phyloP scores from a whole-genome alignment of 2,329 filamentous ascomycete species.

The Paecilomyces sp. region DNA sequence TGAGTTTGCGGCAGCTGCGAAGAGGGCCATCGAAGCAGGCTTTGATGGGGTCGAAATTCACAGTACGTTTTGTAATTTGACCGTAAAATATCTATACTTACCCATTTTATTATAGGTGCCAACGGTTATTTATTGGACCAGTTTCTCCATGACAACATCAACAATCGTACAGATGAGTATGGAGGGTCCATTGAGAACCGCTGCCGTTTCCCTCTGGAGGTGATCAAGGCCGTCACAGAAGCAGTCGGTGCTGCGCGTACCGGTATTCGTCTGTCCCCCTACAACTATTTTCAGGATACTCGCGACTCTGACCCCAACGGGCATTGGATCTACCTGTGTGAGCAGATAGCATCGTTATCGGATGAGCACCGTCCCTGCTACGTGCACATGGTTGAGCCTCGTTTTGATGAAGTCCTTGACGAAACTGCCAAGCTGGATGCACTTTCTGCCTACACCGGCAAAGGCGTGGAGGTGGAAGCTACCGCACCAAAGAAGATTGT shows the following conservation, averaged over 20 bases:
- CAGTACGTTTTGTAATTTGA: slow-evolving; percentile 14
- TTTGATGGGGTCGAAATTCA: slow-evolving; percentile 46
- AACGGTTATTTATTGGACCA: slow-evolving; percentile 62
- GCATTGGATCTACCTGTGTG: slow-evolving; percentile 41
- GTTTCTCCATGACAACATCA: slow-evolving; percentile 55
- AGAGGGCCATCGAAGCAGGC: slow-evolving; percentile 39
- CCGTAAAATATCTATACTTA: slow-evolving; percentile 15
- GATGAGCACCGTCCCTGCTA: slow-evolving; percentile 31
- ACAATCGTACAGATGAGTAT: slow-evolving; percentile 46
- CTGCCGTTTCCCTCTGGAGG: slow-evolving; percentile 46
- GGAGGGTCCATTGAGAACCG: slow-evolving; percentile 45
- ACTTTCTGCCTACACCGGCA: slow-evolving; percentile 15
- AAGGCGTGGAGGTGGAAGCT: neutral
- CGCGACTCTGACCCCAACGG: slow-evolving; percentile 38
- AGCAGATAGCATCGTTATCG: slow-evolving; percentile 31
- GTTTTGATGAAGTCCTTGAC: slow-evolving; percentile 41
- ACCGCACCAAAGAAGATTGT: slow-evolving; percentile 14
- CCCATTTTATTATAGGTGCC: slow-evolving; percentile 50
- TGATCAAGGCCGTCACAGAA: slow-evolving; percentile 43
- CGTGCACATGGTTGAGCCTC: slow-evolving; percentile 44
- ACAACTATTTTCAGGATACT: slow-evolving; percentile 51
- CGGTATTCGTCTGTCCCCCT: slow-evolving; percentile 55
- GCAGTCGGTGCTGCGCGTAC: slow-evolving; percentile 42
- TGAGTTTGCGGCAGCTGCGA: slow-evolving; percentile 36
- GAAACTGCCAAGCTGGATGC: slow-evolving; percentile 38